Conservation (phyloP, 2,329 filamentous ascomycete species). For the Venturia oleaginea region DNA sequence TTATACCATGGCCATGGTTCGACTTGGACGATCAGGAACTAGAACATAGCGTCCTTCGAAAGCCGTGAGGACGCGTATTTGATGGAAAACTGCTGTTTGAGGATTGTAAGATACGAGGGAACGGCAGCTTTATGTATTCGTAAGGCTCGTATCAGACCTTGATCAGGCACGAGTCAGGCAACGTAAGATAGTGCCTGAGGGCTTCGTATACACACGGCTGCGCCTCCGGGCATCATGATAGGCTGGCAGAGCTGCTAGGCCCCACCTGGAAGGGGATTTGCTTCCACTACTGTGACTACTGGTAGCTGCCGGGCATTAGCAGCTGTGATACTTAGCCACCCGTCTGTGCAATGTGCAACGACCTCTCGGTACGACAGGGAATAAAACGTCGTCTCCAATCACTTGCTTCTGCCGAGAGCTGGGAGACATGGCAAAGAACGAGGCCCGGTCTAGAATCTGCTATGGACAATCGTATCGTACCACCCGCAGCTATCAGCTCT, state of each 20-base stretch:
- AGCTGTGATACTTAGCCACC: no score
- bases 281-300: background rate
- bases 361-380: background rate
- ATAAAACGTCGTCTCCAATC: background rate
- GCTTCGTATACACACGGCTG: background rate
- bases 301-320: background rate
- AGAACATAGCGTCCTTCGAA: background rate
- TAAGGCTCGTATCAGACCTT: background rate
- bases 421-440: background rate
- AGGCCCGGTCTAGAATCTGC: background rate
- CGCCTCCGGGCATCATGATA: no score
- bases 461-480: background rate
- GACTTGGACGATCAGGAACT: background rate
- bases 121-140: background rate
- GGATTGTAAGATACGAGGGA: background rate
- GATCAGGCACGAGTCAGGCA: background rate
- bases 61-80: background rate
- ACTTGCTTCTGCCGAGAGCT: background rate
- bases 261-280: background rate
- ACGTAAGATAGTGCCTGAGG: background rate
- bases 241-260: background rate
- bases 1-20: background rate
- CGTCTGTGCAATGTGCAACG: no score
- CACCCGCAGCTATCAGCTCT: background rate
- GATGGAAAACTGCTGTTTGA: background rate